phyloP scores from a whole-genome alignment of 495 filamentous ascomycete species.

The Trichoderma erinaceum region DNA sequence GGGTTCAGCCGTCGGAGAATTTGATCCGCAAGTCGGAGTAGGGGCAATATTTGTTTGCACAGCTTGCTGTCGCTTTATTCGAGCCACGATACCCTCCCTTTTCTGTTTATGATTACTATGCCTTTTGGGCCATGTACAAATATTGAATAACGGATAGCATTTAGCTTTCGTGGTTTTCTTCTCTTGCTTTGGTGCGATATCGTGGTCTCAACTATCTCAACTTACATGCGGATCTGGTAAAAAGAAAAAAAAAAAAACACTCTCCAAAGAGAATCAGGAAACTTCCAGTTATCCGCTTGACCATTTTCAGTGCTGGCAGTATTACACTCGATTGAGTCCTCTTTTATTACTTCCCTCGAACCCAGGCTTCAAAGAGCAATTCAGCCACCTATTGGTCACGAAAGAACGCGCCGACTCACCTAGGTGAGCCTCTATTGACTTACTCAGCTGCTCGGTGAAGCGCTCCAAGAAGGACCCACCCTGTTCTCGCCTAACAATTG shows the following conservation, averaged over 20 bases:
- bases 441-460: slow-evolving; percentile 12
- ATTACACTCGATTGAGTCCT: neutral
- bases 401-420: neutral
- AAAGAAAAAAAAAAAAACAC: neutral
- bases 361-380: neutral
- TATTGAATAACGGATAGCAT: neutral
- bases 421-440: neutral
- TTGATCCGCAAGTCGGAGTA: slow-evolving; percentile 30
- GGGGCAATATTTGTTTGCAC: neutral
- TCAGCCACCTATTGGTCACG: too few species aligned
- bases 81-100: slow-evolving; percentile 13
- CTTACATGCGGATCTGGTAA: neutral
- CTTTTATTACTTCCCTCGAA: neutral
- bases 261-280: neutral
- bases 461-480: neutral
- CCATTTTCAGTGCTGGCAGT: neutral
- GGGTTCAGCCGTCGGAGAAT: slow-evolving; percentile 40
- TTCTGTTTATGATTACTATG: slow-evolving; percentile 3
- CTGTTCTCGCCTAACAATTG: slow-evolving; percentile 5
- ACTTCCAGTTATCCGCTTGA: neutral
- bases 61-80: neutral
- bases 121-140: slow-evolving; percentile 8
- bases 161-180: slow-evolving; percentile 4
- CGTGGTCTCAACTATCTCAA: slow-evolving; percentile 3
- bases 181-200: slow-evolving; percentile 7